phyloP scores from a whole-genome alignment of 2,329 filamentous ascomycete genomes.

The Alternaria brassicae region DNA sequence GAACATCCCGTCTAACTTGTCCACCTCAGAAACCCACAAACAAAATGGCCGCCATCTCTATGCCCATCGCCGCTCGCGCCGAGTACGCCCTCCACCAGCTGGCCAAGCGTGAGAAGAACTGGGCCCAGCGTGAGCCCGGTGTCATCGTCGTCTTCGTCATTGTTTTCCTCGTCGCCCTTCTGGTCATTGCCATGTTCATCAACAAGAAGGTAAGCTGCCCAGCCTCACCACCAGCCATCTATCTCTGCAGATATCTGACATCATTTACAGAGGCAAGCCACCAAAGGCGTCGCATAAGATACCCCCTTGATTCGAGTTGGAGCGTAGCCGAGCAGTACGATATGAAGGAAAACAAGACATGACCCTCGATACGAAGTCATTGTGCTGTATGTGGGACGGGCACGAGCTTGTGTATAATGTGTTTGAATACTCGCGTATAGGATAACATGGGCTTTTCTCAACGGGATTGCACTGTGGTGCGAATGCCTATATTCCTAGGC shows the following conservation, averaged over 20 bases:
- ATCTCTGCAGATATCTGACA: constrained; percentile 7
- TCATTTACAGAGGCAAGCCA: constrained; percentile 21
- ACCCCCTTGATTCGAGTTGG: constrained; percentile 19
- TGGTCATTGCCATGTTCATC: constrained; percentile 60
- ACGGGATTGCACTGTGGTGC: constrained; percentile 33
- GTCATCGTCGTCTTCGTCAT: constrained; percentile 70
- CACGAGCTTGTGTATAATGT: constrained; percentile 37
- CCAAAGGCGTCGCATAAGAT: constrained; percentile 21
- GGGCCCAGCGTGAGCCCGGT: constrained; percentile 64
- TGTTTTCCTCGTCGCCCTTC: constrained; percentile 62
- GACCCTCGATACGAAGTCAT: constrained; percentile 12
- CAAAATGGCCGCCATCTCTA: constrained; percentile 50
- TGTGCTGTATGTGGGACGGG: constrained; percentile 5
- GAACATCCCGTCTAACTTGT: constrained; percentile 20
- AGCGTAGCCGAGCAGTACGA: constrained; percentile 8
- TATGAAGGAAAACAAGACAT: constrained; percentile 10
- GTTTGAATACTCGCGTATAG: constrained; percentile 32
- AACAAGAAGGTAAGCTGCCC: constrained; percentile 52
- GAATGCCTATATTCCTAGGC: constrained; percentile 34
- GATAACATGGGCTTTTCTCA: constrained; percentile 21
- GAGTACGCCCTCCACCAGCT: constrained; percentile 51
- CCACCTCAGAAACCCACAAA: constrained; percentile 30
- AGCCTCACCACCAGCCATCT: not conserved
- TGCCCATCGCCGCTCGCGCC: constrained; percentile 48
- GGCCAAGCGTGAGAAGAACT: constrained; percentile 62